Percentiles rank a stretch among this genome's conserved stretches.
Conservation (phyloP, 2,329 filamentous ascomycete species). For the Aspergillus latus region DNA sequence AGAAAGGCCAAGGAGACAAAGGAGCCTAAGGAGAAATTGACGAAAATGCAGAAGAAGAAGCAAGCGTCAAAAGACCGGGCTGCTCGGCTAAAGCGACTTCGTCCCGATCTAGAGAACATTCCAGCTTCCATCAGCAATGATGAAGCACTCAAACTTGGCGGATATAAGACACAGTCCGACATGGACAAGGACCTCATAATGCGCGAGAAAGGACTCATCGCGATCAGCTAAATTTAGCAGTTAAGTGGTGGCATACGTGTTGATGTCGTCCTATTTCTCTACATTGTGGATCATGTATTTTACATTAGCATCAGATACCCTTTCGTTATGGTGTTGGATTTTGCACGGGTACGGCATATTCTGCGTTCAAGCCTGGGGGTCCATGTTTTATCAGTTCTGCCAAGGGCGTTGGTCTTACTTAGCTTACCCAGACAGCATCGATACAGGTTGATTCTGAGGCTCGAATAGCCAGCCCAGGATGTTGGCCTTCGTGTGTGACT, state of each 20-base stretch:
- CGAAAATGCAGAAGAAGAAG: slow-evolving; percentile 29
- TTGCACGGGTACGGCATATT: neutral
- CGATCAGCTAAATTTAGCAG: slow-evolving; percentile 6
- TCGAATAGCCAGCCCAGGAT: too few species aligned
- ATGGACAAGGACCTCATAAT: slow-evolving; percentile 34
- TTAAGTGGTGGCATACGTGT: neutral
- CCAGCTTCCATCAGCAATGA: slow-evolving; percentile 30
- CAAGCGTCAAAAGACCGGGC: slow-evolving; percentile 32
- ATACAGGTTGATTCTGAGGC: neutral
- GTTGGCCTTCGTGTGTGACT: too few species aligned
- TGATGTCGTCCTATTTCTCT: neutral
- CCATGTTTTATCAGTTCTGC: neutral
- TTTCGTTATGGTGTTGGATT: slow-evolving; percentile 12
- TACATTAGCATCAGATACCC: slow-evolving; percentile 24
- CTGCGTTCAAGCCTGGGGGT: neutral
- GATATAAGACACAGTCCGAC: slow-evolving; percentile 31
- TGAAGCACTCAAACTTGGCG: slow-evolving; percentile 32
- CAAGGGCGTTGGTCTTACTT: neutral
- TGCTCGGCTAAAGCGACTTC: slow-evolving; percentile 29
- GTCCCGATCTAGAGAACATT: slow-evolving; percentile 32
- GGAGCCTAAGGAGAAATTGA: slow-evolving; percentile 23
- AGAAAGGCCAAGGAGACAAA: slow-evolving; percentile 16
- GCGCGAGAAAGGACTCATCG: slow-evolving; percentile 24
- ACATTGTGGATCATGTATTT: slow-evolving; percentile 9
- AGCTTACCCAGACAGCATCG: neutral